Evolutionary conservation across 768 basidiomycete species (phyloP).

Genomic region (Lepiota venenata): DNA sequence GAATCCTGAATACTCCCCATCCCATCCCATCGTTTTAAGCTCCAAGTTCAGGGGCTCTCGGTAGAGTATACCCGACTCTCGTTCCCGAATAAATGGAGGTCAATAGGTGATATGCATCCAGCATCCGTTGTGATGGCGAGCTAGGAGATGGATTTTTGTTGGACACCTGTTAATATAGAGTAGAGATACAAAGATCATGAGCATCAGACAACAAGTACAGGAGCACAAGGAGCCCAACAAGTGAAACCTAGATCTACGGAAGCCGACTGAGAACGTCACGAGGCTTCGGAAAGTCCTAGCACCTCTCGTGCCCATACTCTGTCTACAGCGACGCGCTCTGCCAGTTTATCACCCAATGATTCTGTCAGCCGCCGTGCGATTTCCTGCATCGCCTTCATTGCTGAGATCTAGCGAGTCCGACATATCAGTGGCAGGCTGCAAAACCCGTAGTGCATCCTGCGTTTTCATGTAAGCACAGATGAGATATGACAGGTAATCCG

Average conservation of each 20-base stretch:
- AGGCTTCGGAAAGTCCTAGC: constrained; percentile 30
- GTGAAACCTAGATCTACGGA: not conserved
- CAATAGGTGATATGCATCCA: too few species aligned
- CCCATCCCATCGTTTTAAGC: too few species aligned
- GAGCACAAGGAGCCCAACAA: not conserved
- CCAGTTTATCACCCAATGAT: constrained; percentile 61
- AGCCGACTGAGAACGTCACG: not conserved
- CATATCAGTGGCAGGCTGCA: constrained; percentile 57
- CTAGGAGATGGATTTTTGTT: too few species aligned
- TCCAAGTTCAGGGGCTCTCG: too few species aligned
- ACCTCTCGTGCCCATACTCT: constrained; percentile 64
- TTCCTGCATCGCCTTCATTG: constrained; percentile 44
- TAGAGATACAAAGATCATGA: too few species aligned
- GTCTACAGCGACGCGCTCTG: constrained; percentile 52
- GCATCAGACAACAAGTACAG: too few species aligned
- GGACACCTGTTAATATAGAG: too few species aligned
- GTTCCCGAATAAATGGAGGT: too few species aligned
- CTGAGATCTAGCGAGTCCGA: constrained; percentile 52
- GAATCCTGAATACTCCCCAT: too few species aligned
- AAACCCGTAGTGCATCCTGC: constrained; percentile 60
- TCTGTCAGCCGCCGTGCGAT: constrained; percentile 46
- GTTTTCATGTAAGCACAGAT: not conserved
- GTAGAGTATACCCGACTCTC: too few species aligned
- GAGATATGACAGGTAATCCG: not conserved
- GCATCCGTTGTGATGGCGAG: too few species aligned